These are phyloP conservation scores for Chrysosporium queenslandicum DNA, from an alignment of 2,329 filamentous ascomycete genomes.

Conservation along the genomic window DNA sequence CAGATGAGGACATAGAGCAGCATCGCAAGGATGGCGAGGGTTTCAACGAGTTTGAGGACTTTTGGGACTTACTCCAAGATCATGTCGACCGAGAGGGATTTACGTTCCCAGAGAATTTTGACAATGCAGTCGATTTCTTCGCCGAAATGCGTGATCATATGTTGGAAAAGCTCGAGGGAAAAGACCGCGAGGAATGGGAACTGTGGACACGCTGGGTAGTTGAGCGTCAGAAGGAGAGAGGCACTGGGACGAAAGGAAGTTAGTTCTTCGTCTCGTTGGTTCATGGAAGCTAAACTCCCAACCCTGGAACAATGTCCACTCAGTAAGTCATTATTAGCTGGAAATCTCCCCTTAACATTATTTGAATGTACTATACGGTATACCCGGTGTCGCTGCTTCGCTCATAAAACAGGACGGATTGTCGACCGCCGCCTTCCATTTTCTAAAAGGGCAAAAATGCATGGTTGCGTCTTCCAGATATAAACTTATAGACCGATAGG, in stretches of 20 bases:
- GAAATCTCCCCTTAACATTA: too few relatives aligned
- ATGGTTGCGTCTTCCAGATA: too few relatives aligned
- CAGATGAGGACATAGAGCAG: slow-evolving; percentile 8
- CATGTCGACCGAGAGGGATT: slow-evolving; percentile 10
- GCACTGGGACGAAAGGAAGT: neutral
- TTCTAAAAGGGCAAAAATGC: too few relatives aligned
- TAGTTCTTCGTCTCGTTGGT: too few relatives aligned
- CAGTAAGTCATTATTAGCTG: too few relatives aligned
- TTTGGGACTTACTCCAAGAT: slow-evolving; percentile 15
- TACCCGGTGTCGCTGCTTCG: neutral
- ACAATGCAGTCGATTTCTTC: slow-evolving; percentile 15
- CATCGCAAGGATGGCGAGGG: slow-evolving; percentile 12
- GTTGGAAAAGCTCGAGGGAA: neutral
- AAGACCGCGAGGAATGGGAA: slow-evolving; percentile 11
- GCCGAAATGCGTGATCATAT: slow-evolving; percentile 7
- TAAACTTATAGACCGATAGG: too few relatives aligned
- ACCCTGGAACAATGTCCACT: too few relatives aligned
- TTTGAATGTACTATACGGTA: too few relatives aligned
- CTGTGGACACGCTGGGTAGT: slow-evolving; percentile 10
- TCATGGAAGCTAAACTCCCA: too few relatives aligned
- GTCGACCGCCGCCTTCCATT: too few relatives aligned
- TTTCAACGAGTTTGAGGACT: slow-evolving; percentile 13
- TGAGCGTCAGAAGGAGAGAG: neutral
- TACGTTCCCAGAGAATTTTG: slow-evolving; percentile 9
- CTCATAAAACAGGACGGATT: too few relatives aligned